A percentile compares a stretch with the other conserved stretches of the same genome.
Conservation (phyloP, 2,329 filamentous ascomycete genomes). For the Alternaria dauci region DNA sequence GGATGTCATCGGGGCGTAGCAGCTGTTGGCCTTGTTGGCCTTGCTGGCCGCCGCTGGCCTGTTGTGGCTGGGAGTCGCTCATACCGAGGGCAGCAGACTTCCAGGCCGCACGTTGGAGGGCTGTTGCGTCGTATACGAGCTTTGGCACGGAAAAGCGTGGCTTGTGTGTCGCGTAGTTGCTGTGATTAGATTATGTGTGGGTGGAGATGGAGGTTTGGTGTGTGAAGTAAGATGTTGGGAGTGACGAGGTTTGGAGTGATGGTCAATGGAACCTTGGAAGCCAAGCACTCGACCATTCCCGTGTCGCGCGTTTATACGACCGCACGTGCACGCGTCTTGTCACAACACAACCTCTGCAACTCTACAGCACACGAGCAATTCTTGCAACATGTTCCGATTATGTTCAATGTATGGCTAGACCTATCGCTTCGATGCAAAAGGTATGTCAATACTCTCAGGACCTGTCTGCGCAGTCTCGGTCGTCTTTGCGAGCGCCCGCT, state of each 20-base stretch:
- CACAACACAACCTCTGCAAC: neutral
- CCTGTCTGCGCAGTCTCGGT: conserved; percentile 8
- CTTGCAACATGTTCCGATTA: neutral
- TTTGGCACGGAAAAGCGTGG: neutral
- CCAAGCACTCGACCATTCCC: conserved; percentile 9
- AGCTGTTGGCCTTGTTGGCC: conserved; percentile 27
- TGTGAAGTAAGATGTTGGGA: conserved; percentile 1
- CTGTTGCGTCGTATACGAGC: neutral
- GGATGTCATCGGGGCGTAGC: conserved; percentile 47
- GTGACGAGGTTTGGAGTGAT: conserved; percentile 20
- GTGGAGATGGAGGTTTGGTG: neutral
- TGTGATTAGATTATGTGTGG: neutral
- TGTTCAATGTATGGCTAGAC: neutral
- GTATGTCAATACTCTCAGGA: neutral
- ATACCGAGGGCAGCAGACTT: conserved; percentile 34
- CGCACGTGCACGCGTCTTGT: conserved; percentile 27
- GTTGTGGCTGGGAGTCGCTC: conserved; percentile 47
- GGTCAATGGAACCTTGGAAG: conserved; percentile 2
- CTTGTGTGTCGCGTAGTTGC: conserved; percentile 3
- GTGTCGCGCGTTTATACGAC: conserved; percentile 16
- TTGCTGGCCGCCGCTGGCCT: conserved; percentile 31
- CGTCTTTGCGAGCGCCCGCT: conserved; percentile 32
- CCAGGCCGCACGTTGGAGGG: conserved; percentile 15
- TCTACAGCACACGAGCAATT: neutral
- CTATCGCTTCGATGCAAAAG: conserved; percentile 4